Evolutionary conservation across 2,329 filamentous ascomycete species (phyloP).

Genomic region (Beauveria caledonica): DNA sequence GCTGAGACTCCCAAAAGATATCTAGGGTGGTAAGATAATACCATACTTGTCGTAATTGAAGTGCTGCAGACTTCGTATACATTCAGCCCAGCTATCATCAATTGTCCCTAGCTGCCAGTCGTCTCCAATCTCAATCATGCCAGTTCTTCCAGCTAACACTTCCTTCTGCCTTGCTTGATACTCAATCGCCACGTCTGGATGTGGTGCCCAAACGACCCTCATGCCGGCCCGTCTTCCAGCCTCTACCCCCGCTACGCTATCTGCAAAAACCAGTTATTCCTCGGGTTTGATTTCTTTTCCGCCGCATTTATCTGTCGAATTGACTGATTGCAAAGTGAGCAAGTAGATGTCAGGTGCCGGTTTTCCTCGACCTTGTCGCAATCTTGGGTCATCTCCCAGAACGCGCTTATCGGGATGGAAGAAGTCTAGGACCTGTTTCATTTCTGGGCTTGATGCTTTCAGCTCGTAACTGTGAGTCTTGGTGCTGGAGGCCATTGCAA

Average conservation of each 20-base stretch:
- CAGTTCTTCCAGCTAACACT: constrained; percentile 16
- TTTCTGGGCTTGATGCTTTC: constrained; percentile 40
- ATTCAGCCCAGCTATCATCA: constrained; percentile 29
- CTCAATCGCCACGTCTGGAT: neutral
- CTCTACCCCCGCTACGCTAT: constrained; percentile 64
- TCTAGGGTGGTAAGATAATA: neutral
- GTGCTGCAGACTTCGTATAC: constrained; percentile 25
- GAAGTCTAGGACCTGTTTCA: constrained; percentile 18
- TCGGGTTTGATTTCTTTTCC: constrained; percentile 42
- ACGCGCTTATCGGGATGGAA: constrained; percentile 50
- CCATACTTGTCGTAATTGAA: constrained; percentile 28
- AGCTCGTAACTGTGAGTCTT: constrained; percentile 38
- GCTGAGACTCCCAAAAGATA: too few relatives aligned
- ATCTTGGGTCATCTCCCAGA: constrained; percentile 57
- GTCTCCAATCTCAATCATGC: constrained; percentile 17
- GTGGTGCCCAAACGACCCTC: constrained; percentile 56
- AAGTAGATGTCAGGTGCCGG: constrained; percentile 68
- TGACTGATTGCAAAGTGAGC: constrained; percentile 49
- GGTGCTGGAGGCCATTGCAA: constrained; percentile 59
- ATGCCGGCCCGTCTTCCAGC: constrained; percentile 63
- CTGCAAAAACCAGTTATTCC: constrained; percentile 29
- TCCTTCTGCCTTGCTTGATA: neutral
- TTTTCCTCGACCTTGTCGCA: constrained; percentile 56
- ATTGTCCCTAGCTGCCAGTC: constrained; percentile 23
- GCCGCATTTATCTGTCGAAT: constrained; percentile 47